Evolutionary conservation across 2,329 filamentous ascomycete genomes (phyloP).

Genomic region (Fusarium sp.): DNA sequence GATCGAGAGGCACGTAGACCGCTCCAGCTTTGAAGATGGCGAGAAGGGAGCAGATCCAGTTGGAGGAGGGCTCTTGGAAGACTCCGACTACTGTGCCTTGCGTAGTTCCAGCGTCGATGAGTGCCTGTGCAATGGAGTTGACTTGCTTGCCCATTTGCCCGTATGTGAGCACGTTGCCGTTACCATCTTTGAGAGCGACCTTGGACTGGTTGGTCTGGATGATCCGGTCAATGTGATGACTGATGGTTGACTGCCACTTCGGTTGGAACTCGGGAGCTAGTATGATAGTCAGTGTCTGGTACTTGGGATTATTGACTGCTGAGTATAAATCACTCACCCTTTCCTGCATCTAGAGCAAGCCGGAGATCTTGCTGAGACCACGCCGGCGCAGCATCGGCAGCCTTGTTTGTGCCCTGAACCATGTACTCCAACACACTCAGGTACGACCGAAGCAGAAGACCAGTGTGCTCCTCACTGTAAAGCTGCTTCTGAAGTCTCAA

Average conservation of each 20-base stretch:
- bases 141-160: background rate
- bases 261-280: background rate
- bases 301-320: rapidly evolving
- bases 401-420: background rate
- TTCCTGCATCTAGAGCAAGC: background rate
- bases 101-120: background rate
- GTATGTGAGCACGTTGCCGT: background rate
- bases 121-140: background rate
- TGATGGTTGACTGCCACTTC: background rate
- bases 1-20: background rate
- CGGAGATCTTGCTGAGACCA: background rate
- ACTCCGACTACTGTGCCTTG: background rate
- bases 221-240: background rate
- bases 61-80: background rate
- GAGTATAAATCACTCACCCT: background rate
- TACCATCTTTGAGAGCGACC: background rate
- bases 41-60: conserved; percentile 1
- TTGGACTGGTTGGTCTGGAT: background rate
- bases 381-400: background rate
- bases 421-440: background rate
- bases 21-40: background rate
- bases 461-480: background rate
- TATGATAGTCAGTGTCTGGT: background rate
- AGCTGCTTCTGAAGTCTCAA: background rate
- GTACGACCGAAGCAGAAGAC: background rate